A percentile compares a stretch with the other conserved stretches of the same genome.
These are phyloP conservation scores for Aspergillus ellipticus DNA, from an alignment of 495 filamentous ascomycete species.

Conservation along the genomic window DNA sequence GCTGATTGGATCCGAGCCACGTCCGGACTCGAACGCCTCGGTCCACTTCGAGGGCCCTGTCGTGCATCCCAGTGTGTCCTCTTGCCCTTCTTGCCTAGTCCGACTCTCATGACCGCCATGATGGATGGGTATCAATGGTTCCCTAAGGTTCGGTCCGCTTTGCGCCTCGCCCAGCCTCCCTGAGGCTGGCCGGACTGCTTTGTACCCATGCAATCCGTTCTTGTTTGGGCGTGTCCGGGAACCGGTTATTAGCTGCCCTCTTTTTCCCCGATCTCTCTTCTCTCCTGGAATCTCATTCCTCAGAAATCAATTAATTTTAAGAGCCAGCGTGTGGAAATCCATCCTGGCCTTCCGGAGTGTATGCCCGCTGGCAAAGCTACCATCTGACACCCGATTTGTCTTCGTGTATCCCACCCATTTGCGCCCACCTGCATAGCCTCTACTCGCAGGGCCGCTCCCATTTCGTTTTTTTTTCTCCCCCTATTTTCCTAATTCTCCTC, in stretches of 20 bases:
- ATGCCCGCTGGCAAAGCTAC: constrained; percentile 18
- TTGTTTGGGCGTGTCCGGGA: constrained; percentile 16
- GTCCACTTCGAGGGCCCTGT: constrained; percentile 20
- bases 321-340: constrained; percentile 14
- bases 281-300: constrained; percentile 10
- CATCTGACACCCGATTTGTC: constrained; percentile 22
- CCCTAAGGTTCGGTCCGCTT: constrained; percentile 26
- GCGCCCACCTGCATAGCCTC: constrained; percentile 27
- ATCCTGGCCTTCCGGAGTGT: constrained; percentile 25
- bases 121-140: constrained; percentile 31
- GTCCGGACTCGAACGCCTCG: constrained; percentile 24
- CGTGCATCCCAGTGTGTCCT: constrained; percentile 22
- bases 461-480: constrained; percentile 13
- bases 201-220: constrained; percentile 10
- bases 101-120: constrained; percentile 6
- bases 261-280: constrained; percentile 10
- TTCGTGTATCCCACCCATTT: constrained; percentile 37
- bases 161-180: constrained; percentile 20
- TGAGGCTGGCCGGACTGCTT: constrained; percentile 20
- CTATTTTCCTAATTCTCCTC: constrained; percentile 7
- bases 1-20: constrained; percentile 30
- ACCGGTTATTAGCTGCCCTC: constrained; percentile 20
- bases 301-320: constrained; percentile 21
- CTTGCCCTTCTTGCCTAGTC: constrained; percentile 16
- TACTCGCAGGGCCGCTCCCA: constrained; percentile 22